phyloP scores from a whole-genome alignment of 805 yeast species.

The Cyberlindnera americana region DNA sequence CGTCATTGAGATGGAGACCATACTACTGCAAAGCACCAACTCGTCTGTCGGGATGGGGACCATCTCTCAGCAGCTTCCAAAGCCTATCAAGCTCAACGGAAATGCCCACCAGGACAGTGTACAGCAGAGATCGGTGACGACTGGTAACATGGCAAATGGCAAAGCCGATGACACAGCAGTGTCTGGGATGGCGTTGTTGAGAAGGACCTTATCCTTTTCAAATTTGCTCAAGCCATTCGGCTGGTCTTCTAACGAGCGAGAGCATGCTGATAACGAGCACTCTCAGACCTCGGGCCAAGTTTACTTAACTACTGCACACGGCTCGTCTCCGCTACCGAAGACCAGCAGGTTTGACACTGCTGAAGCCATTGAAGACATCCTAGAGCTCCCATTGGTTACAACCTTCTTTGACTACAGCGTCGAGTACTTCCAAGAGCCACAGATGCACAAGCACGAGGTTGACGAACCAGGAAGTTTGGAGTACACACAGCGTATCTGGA shows the following conservation, averaged over 20 bases:
- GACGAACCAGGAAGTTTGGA: constrained; percentile 93
- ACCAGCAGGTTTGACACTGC: constrained; percentile 48
- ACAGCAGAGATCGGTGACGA: constrained; percentile 22
- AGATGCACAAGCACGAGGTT: constrained; percentile 75
- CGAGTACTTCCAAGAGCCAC: constrained; percentile 96
- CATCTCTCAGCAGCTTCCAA: constrained; percentile 32
- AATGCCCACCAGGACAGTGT: constrained; percentile 12
- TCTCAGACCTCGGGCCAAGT: constrained; percentile 6
- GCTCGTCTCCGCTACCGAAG: constrained; percentile 49
- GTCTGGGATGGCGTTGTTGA: constrained; percentile 18
- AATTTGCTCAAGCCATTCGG: constrained; percentile 28
- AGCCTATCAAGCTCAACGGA: constrained; percentile 33
- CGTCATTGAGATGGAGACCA: constrained; percentile 63
- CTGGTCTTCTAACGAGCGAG: constrained; percentile 24
- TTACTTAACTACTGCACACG: constrained; percentile 21
- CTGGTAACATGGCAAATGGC: constrained; percentile 8
- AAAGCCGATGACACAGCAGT: constrained; percentile 2
- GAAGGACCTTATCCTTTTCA: constrained; percentile 29
- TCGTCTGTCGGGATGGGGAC: constrained; percentile 13
- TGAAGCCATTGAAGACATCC: constrained; percentile 20
- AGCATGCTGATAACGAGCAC: constrained; percentile 11
- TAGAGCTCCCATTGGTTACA: constrained; percentile 51
- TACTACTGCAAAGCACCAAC: constrained; percentile 48
- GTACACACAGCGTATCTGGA: constrained; percentile 79
- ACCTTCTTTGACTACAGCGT: constrained; percentile 69